Percentiles rank a stretch among this genome's conserved stretches.
Evolutionary conservation across 805 yeast genomes (phyloP).

Genomic region (Starmerella powellii): DNA sequence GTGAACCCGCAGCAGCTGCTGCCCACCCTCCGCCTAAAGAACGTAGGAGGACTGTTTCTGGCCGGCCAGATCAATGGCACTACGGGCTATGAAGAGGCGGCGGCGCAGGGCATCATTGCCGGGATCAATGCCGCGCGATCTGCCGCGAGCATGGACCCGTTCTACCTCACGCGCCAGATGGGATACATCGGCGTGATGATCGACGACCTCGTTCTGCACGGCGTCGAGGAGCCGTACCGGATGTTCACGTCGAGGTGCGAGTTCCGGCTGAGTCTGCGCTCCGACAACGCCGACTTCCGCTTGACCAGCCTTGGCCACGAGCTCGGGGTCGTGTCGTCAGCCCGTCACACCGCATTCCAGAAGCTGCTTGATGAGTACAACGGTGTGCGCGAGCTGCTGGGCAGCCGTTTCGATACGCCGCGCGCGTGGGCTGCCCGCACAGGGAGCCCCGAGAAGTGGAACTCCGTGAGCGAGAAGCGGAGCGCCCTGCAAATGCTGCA

Average conservation of each 20-base stretch:
- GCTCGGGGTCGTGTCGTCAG: conserved; percentile 53
- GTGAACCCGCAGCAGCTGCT: conserved; percentile 83
- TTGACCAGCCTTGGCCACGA: conserved; percentile 57
- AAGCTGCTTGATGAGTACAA: conserved; percentile 38
- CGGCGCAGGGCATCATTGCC: conserved; percentile 90
- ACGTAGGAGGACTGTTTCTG: conserved; percentile 61
- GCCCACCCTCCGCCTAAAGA: conserved; percentile 68
- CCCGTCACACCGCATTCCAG: conserved; percentile 41
- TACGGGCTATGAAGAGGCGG: conserved; percentile 98
- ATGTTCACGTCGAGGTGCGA: conserved; percentile 97
- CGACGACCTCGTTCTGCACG: conserved; percentile 89
- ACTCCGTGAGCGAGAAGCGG: conserved; percentile 43
- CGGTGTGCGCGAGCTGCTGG: conserved; percentile 37
- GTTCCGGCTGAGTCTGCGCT: conserved; percentile 75
- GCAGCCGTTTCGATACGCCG: conserved; percentile 39
- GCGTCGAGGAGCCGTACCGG: conserved; percentile 92
- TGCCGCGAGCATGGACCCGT: conserved; percentile 31
- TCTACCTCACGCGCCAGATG: conserved; percentile 59
- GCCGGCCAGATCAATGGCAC: conserved; percentile 99
- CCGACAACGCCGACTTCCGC: conserved; percentile 88
- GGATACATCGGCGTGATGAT: conserved; percentile 87
- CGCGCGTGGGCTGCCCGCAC: conserved; percentile 49
- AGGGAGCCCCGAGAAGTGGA: conserved; percentile 29
- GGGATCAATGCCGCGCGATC: conserved; percentile 87
- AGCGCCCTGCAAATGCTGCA: conserved; percentile 22